phyloP scores from a whole-genome alignment of 2,329 filamentous ascomycete genomes.

The Lithohypha guttulata region DNA sequence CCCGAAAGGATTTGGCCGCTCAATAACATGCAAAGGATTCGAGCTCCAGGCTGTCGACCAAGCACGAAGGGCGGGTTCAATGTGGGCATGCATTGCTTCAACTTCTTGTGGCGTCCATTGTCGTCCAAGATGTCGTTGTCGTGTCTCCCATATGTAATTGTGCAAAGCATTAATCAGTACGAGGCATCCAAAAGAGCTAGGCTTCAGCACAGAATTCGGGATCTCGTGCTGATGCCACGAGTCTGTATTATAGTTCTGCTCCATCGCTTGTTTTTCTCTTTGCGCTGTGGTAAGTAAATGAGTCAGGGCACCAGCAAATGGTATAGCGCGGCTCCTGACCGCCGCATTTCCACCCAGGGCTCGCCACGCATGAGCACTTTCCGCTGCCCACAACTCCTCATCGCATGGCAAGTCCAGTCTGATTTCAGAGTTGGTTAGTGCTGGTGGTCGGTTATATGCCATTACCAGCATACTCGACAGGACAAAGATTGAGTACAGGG shows the following conservation, averaged over 20 bases:
- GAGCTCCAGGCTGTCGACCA: conserved; percentile 91
- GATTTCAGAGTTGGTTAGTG: conserved; percentile 89
- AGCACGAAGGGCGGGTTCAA: conserved; percentile 83
- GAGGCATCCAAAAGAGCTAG: conserved; percentile 85
- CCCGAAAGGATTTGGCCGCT: conserved; percentile 74
- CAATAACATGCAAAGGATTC: conserved; percentile 72
- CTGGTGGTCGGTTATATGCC: conserved; percentile 84
- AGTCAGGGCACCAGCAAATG: conserved; percentile 73
- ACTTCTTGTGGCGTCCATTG: conserved; percentile 87
- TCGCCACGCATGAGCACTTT: conserved; percentile 71
- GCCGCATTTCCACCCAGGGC: conserved; percentile 61
- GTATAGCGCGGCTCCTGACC: conserved; percentile 58
- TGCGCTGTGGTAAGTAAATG: conserved; percentile 65
- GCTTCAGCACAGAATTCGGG: conserved; percentile 43
- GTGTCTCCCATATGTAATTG: conserved; percentile 97
- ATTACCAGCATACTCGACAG: conserved; percentile 84
- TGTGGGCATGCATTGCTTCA: conserved; percentile 89
- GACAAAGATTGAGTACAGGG: conserved; percentile 81
- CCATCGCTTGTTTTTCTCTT: conserved; percentile 25
- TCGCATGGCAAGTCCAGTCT: conserved; percentile 81
- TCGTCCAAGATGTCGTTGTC: conserved; percentile 77
- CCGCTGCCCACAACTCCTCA: conserved; percentile 79
- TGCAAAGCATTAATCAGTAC: conserved; percentile 89
- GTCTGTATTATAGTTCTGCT: background rate
- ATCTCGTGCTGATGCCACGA: conserved; percentile 27